phyloP scores from a whole-genome alignment of 441 rosid species.

The Manihot esculenta region DNA sequence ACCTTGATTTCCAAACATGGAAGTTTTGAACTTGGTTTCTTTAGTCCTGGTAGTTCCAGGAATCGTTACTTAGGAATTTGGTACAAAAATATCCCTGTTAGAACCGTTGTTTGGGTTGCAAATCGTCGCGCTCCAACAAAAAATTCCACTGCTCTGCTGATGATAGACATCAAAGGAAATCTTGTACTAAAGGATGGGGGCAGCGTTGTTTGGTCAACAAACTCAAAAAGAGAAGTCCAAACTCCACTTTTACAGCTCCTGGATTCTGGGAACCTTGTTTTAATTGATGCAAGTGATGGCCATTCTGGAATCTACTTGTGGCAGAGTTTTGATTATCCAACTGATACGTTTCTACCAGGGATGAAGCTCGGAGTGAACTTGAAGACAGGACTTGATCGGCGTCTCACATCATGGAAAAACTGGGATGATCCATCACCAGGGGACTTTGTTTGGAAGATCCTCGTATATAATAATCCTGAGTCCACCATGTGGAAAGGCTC shows the following conservation, averaged over 20 bases:
- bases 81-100: too few species aligned
- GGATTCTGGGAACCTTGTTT: too few species aligned
- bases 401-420: slow-evolving; percentile 16
- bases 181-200: slow-evolving; percentile 15
- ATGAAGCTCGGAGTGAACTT: slow-evolving; percentile 20
- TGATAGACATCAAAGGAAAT: too few species aligned
- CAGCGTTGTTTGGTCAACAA: too few species aligned
- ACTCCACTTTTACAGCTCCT: too few species aligned
- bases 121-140: slow-evolving; percentile 18
- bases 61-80: too few species aligned
- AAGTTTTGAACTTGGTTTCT: too few species aligned
- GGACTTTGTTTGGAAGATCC: not conserved
- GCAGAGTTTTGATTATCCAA: slow-evolving; percentile 25
- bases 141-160: slow-evolving; percentile 1
- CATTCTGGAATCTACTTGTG: not conserved
- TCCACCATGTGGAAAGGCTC: slow-evolving; percentile 1
- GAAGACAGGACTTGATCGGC: slow-evolving; percentile 8
- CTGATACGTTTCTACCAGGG: slow-evolving; percentile 17
- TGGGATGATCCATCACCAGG: slow-evolving; percentile 22
- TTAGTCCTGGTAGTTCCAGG: too few species aligned
- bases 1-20: slow-evolving; percentile 11
- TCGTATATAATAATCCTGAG: not conserved
- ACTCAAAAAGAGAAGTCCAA: not conserved
- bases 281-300: slow-evolving; percentile 2
- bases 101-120: too few species aligned